phyloP scores from a whole-genome alignment of 495 filamentous ascomycete species.

The Rhypophila decipiens region DNA sequence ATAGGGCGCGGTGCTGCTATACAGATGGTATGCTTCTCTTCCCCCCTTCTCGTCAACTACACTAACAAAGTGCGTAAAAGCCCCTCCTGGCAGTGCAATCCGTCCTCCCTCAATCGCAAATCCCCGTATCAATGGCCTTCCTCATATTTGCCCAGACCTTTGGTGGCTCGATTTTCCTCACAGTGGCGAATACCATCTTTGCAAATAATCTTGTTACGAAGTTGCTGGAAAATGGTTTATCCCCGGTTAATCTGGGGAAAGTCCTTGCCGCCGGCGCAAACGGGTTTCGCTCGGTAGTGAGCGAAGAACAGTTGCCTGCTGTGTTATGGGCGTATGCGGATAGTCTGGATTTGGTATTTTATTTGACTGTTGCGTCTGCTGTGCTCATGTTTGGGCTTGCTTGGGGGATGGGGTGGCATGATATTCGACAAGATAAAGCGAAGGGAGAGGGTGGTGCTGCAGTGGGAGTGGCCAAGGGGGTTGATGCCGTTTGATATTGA shows the following conservation, averaged over 20 bases:
- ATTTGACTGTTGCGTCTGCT: background rate
- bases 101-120: conserved; percentile 25
- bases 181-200: conserved; percentile 31
- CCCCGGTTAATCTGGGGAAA: conserved; percentile 12
- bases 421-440: conserved; percentile 26
- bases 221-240: conserved; percentile 18
- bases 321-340: conserved; percentile 38
- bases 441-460: background rate
- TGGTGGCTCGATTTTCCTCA: conserved; percentile 31
- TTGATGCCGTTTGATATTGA: background rate
- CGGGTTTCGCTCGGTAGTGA: conserved; percentile 1
- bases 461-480: background rate
- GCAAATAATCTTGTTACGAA: conserved; percentile 21
- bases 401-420: conserved; percentile 8
- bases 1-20: conserved; percentile 30
- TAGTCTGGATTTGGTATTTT: conserved; percentile 16
- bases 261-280: conserved; percentile 29
- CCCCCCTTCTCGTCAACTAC: background rate
- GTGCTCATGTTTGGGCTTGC: background rate
- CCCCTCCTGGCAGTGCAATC: conserved; percentile 42
- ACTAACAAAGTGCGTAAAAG: conserved; percentile 19
- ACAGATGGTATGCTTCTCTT: conserved; percentile 1
- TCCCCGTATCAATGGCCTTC: conserved; percentile 40
- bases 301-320: background rate
- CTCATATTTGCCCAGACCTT: conserved; percentile 38